These are phyloP conservation scores for Hibiscus syriacus DNA, from an alignment of 345 rosid species.

Conservation along the genomic window DNA sequence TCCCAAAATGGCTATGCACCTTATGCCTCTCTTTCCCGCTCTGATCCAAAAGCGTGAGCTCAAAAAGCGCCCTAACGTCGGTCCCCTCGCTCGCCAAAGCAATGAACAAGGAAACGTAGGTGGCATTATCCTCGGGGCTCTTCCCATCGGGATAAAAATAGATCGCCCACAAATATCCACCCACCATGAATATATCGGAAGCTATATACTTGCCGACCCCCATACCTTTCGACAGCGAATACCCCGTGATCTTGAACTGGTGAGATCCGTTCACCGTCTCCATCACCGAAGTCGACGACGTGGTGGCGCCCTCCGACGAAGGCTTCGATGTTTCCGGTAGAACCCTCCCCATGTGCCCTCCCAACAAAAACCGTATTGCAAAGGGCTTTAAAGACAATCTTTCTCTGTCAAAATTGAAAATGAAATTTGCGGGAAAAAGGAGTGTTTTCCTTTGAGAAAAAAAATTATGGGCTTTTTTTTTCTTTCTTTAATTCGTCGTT, in stretches of 20 bases:
- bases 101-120: conserved; percentile 55
- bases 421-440: not conserved
- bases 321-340: conserved; percentile 25
- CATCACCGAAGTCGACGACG: conserved; percentile 45
- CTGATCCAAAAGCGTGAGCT: conserved; percentile 65
- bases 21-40: conserved; percentile 62
- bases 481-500: not conserved
- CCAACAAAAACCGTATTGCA: conserved; percentile 2
- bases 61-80: conserved; percentile 65
- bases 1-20: conserved; percentile 73
- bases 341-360: conserved; percentile 33
- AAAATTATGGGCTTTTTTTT: conserved; percentile 16
- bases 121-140: conserved; percentile 58
- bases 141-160: conserved; percentile 80
- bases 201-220: conserved; percentile 60
- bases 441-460: conserved; percentile 11
- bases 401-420: not conserved
- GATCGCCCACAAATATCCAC: conserved; percentile 66
- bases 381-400: not conserved
- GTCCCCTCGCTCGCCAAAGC: conserved; percentile 67
- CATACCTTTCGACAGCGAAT: conserved; percentile 54
- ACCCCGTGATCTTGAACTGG: conserved; percentile 55
- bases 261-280: conserved; percentile 64
- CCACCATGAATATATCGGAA: conserved; percentile 54
- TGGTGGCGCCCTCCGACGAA: conserved; percentile 15